Evolutionary conservation across 2,329 filamentous ascomycete species (phyloP).

Genomic region (Sporothrix schenckii): DNA sequence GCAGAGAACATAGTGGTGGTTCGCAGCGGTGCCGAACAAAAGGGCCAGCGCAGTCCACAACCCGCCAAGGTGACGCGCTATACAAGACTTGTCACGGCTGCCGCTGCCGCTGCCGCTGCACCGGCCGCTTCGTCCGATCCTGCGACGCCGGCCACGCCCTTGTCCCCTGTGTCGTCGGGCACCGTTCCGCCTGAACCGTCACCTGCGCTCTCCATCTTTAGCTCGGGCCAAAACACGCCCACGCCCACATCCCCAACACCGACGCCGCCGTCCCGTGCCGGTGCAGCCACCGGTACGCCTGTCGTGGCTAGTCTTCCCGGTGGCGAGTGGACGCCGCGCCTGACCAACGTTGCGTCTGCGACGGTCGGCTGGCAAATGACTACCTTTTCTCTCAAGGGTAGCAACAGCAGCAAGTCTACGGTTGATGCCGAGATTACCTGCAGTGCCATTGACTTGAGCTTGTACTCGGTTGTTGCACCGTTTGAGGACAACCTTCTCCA

Average conservation of each 20-base stretch:
- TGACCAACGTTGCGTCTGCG: conserved; percentile 37
- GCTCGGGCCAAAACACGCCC: conserved; percentile 14
- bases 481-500: conserved; percentile 73
- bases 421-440: conserved; percentile 64
- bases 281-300: too few species aligned
- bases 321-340: conserved; percentile 25
- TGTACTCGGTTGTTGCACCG: conserved; percentile 68
- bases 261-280: not conserved
- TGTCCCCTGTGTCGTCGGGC: not conserved
- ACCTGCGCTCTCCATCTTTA: not conserved
- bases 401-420: conserved; percentile 43
- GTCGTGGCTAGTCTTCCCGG: not conserved
- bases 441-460: conserved; percentile 73
- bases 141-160: not conserved
- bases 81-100: conserved; percentile 35
- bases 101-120: not conserved
- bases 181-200: conserved; percentile 10
- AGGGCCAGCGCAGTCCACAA: conserved; percentile 49
- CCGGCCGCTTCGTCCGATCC: not conserved
- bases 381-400: conserved; percentile 62
- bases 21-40: conserved; percentile 61
- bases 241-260: not conserved
- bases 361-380: conserved; percentile 70
- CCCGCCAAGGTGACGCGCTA: conserved; percentile 51
- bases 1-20: conserved; percentile 79